Percentiles rank a stretch among this genome's conserved stretches.
Conservation (phyloP, 2,329 filamentous ascomycete genomes). For the Calonectria leucothoes region DNA sequence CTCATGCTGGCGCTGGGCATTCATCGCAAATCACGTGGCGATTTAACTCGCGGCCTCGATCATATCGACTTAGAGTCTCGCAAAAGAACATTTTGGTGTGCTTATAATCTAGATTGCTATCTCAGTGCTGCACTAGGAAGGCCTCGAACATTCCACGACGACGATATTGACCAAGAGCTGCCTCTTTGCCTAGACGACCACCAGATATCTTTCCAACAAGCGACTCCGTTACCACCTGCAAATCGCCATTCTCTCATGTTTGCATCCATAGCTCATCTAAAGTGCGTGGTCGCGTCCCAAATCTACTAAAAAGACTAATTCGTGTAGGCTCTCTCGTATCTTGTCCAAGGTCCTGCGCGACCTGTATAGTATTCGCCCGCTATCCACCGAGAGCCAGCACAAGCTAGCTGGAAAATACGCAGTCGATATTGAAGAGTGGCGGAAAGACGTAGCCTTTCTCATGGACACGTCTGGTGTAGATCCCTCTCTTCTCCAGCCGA, state of each 20-base stretch:
- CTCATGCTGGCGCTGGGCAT: slow-evolving; percentile 53
- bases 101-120: slow-evolving; percentile 73
- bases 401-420: slow-evolving; percentile 44
- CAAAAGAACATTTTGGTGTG: slow-evolving; percentile 69
- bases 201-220: slow-evolving; percentile 49
- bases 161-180: slow-evolving; percentile 72
- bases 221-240: background rate
- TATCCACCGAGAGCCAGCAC: slow-evolving; percentile 39
- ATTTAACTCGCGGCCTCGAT: slow-evolving; percentile 32
- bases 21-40: slow-evolving; percentile 44
- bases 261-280: slow-evolving; percentile 48
- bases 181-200: slow-evolving; percentile 67
- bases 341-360: slow-evolving; percentile 48
- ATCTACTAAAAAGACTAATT: background rate
- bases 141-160: slow-evolving; percentile 71
- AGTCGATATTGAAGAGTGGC: slow-evolving; percentile 49
- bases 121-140: slow-evolving; percentile 71
- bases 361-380: slow-evolving; percentile 49
- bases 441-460: slow-evolving; percentile 47
- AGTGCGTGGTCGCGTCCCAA: slow-evolving; percentile 32
- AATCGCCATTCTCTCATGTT: slow-evolving; percentile 41
- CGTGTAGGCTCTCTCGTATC: slow-evolving; percentile 44
- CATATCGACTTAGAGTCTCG: slow-evolving; percentile 53
- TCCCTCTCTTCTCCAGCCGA: slow-evolving; percentile 47
- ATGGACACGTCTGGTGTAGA: slow-evolving; percentile 52